A percentile compares a stretch with the other conserved stretches of the same genome.
phyloP scores from a whole-genome alignment of 768 basidiomycete species.

The Auricularia auricula-judae region DNA sequence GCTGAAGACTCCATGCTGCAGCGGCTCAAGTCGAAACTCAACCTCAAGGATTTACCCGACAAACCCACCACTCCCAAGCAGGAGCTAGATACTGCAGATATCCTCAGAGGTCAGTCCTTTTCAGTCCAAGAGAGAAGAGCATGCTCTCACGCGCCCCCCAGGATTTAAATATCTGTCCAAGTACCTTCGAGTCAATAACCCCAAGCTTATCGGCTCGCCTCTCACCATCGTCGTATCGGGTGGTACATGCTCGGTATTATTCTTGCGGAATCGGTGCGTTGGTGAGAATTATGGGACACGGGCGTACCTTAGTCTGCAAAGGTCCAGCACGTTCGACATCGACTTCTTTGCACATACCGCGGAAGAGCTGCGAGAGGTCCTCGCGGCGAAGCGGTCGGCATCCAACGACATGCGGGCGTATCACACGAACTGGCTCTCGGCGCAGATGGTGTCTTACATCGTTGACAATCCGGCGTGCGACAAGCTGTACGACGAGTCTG shows the following conservation, averaged over 20 bases:
- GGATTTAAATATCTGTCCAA: neutral
- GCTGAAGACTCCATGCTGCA: neutral
- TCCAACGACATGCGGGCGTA: neutral
- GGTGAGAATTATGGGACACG: neutral
- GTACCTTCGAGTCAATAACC: neutral
- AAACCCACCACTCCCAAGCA: neutral
- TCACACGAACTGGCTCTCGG: neutral
- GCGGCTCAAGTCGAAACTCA: neutral
- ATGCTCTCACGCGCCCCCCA: neutral
- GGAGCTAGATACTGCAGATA: neutral
- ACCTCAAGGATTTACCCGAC: neutral
- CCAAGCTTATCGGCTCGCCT: neutral
- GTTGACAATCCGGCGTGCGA: neutral
- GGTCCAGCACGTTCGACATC: neutral
- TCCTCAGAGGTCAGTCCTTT: neutral
- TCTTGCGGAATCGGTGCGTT: neutral
- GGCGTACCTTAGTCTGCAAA: neutral
- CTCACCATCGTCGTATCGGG: neutral
- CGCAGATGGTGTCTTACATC: neutral
- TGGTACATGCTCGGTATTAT: neutral
- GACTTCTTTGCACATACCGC: neutral
- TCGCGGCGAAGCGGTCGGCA: neutral
- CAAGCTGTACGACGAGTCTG: neutral
- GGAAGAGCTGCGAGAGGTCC: neutral
- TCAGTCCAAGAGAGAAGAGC: neutral